Base-by-base conservation (phyloP, 1,139 yeast genomes). In the Scheffersomyces insectosa region DNA sequence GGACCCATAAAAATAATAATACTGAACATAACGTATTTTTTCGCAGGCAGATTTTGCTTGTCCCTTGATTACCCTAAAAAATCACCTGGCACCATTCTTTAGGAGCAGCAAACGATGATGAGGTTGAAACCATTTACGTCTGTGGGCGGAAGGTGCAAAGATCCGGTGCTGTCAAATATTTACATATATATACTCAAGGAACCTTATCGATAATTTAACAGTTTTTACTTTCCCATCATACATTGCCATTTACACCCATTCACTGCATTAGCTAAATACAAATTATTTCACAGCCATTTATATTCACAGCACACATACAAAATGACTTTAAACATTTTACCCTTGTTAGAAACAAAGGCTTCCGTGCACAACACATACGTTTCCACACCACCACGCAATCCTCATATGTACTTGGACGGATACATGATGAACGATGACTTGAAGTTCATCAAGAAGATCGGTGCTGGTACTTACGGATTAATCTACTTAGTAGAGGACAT, bases 401-500 rank as follows among this genome's bases (percentile, higher is more conserved):
- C 41, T 7, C 34, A 37, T 23, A 54, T 57, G 51, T 41, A 46
- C 31, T 50, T 68, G 28, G 58, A 62, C 44, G 70, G 69, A 1
- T 55, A 50, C 43, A 54, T 55, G 33, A 50, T 77, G 39, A 71
- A 75, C 52, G 66, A 69, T 55, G 69, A 71, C 38, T 75, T 72
- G 54, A 69, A 66, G 46, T 71, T 85, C 33, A 59, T 75, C 41
- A 68, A 67, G 43, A 80, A 83, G 48, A 76, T 88, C n/a, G 97
- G 97, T 12, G 80, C 95, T 1, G 97, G 97, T 33, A 90, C 96
- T 16, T 89, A 86, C 59, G 97, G 97, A 2, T 73, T 87, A 28
- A 95, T 90, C 11, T 89, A 86, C 65, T 72, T 80, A 13, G 91
- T 89, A 6, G 68, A 74, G 51, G 85, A 88, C 59, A 51, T 74